Conservation (phyloP, 345 rosid genomes). For the Citrus unshiu region DNA sequence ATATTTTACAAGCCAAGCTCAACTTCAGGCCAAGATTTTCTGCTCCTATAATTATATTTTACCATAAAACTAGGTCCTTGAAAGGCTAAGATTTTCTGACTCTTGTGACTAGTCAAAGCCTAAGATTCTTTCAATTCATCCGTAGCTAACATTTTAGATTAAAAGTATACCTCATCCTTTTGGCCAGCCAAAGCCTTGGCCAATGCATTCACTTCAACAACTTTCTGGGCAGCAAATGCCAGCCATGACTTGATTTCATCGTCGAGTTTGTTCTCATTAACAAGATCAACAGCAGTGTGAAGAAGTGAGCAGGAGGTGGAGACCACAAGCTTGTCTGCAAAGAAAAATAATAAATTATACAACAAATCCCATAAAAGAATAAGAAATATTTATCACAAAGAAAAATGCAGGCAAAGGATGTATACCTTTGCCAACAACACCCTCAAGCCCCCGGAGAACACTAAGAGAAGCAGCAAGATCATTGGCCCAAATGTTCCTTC, state of each 20-base stretch:
- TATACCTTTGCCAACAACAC: slow-evolving; percentile 85
- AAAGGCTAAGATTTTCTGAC: background rate
- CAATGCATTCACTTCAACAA: slow-evolving; percentile 88
- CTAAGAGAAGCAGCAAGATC: slow-evolving; percentile 81
- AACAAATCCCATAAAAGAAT: background rate
- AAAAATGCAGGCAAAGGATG: background rate
- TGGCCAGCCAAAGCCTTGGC: slow-evolving; percentile 90
- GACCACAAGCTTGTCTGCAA: slow-evolving; percentile 84
- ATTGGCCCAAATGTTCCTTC: slow-evolving; percentile 99
- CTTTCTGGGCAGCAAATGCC: slow-evolving; percentile 96
- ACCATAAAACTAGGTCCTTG: background rate
- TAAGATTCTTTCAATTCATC: background rate
- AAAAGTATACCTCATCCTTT: slow-evolving; percentile 66
- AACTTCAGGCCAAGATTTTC: background rate
- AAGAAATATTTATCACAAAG: background rate
- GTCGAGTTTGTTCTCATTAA: slow-evolving; percentile 86
- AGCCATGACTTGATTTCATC: slow-evolving; percentile 90
- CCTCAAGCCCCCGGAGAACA: slow-evolving; percentile 55
- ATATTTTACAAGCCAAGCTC: background rate
- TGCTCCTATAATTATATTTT: background rate
- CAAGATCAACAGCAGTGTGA: slow-evolving; percentile 93
- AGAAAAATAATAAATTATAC: background rate
- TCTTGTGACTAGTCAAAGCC: background rate
- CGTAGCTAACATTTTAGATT: background rate
- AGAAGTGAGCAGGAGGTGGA: slow-evolving; percentile 97